Evolutionary conservation across 108 stramenopile genomes (phyloP), one percentile per base, ranked within the genome.

Genomic region (Stephanodiscus triporus): DNA sequence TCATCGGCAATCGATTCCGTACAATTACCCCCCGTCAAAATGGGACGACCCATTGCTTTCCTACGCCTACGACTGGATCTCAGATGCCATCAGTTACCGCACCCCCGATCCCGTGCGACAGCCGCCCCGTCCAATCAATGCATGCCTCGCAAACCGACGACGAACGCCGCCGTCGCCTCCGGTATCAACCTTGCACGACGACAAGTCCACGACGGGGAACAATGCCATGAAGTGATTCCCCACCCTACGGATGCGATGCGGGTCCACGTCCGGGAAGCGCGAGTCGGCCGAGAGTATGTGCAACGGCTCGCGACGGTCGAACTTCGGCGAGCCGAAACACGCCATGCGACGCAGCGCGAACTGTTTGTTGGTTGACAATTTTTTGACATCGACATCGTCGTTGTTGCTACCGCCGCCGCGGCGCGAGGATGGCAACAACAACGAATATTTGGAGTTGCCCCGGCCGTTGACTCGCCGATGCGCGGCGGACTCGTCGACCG

Each of bases 151-250:
- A 57, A 57, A 11, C 20, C 24, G 56, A 29, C 10, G 20, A 10
- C 27, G 4, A 57, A 2, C 24, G 1, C 29, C 9, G 0, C 56
- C 30, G 7, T 8, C 7, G 4, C 56, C 27, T 11, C 29, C 8
- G 1, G 1, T 13, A 30, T 10, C 2, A 4, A 20, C 9, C 20
- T 17, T 9, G 17, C 7, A 24, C 23, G 11, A 57, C 5, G 6
- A 14, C 27, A 0, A 16, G 27, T 57, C 26, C 4, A 16, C 34
- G 62, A 63, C 76, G 20, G 79, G 79, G 55, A 80, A 80, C 53
- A 91, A 63, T 11, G 83, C 82, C 56, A 91, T 60, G 61, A 91
- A 91, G 77, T 91, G 90, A 78, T 91, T 89, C 29, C 90, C 90
- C 17, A 45, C 40, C 17, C 51, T 55, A 1, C 50, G 36, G 1